A percentile compares a stretch with the other conserved stretches of the same genome.
Evolutionary conservation across 306 rosid genomes (phyloP).

Genomic region (Ziziphus jujuba): DNA sequence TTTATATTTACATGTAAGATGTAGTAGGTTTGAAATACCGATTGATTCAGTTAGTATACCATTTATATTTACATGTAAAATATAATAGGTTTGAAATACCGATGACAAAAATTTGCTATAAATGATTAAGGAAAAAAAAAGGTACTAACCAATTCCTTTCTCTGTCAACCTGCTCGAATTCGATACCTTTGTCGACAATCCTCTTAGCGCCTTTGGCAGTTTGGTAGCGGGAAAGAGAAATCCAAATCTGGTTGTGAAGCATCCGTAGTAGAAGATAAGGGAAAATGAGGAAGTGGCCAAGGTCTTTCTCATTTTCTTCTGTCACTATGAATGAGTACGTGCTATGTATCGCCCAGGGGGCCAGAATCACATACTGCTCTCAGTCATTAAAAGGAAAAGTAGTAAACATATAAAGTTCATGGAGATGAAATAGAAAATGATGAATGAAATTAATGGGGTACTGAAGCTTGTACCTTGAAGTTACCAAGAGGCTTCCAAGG

Average conservation of each 20-base stretch:
- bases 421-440: neutral
- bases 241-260: conserved; percentile 41
- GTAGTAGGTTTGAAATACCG: no score
- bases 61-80: no score
- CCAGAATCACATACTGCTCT: conserved; percentile 25
- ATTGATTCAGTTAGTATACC: no score
- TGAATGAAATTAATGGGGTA: neutral
- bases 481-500: conserved; percentile 18
- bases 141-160: conserved; percentile 16
- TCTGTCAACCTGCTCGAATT: conserved; percentile 41
- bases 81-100: no score
- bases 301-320: conserved; percentile 21
- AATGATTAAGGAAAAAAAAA: no score
- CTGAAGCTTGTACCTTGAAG: conserved; percentile 19
- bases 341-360: conserved; percentile 31
- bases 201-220: conserved; percentile 26
- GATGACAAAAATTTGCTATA: no score
- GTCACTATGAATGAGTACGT: conserved; percentile 18
- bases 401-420: neutral
- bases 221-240: conserved; percentile 31
- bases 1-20: no score
- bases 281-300: conserved; percentile 1
- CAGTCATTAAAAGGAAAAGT: no score
- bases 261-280: conserved; percentile 29
- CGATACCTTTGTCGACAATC: conserved; percentile 34